Base-by-base conservation (phyloP, 208 protist genomes). In the Phytomonas francai region DNA sequence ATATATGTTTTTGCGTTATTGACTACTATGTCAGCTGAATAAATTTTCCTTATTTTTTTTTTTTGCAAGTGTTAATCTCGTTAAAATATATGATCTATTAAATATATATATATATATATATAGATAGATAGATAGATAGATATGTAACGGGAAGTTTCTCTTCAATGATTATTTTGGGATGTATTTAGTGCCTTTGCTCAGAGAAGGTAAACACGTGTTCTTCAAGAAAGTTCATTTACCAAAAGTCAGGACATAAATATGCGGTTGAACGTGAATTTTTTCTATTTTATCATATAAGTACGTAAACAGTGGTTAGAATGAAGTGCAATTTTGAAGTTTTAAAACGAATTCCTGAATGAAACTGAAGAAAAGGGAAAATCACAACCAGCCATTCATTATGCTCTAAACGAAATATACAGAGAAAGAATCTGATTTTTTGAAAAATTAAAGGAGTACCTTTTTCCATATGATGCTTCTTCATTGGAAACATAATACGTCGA, bases 221-320 rank as follows among this genome's bases (percentile, higher is more conserved):
- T 45, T 45, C 39, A 45, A 14, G 39, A 14, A 45, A 7, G 11
- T 65, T 64, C 64, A 22, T 70, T 65, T 3, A 11, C 30, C 65
- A 64, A 16, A 57, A 64, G 25, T 16, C 12, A 14, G 39, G 19
- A 45, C 39, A 14, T 45, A 45, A 45, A 22, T 45, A 45, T 45
- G 39, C 39, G 39, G 39, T 7, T 45, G 39, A 14, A 14, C 9
- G 2, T 64, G 3, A 39, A 27, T 59, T 31, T 65, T 25, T 66
- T 45, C 64, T 66, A 64, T 62, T 68, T 66, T 68, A 33, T 54
- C 28, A 59, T 70, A 30, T n/a, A 30, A 27, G 63, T 45, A 8
- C 54, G 8, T 14, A 27, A 67, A 36, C 3, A 27, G 34, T 22
- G 8, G 11, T 9, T 61, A 30, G 31, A 12, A 33, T 25, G 4